Evolutionary conservation across 208 protist genomes (phyloP), one percentile per base, ranked within the genome.

Genomic region (Trypanosoma vivax): DNA sequence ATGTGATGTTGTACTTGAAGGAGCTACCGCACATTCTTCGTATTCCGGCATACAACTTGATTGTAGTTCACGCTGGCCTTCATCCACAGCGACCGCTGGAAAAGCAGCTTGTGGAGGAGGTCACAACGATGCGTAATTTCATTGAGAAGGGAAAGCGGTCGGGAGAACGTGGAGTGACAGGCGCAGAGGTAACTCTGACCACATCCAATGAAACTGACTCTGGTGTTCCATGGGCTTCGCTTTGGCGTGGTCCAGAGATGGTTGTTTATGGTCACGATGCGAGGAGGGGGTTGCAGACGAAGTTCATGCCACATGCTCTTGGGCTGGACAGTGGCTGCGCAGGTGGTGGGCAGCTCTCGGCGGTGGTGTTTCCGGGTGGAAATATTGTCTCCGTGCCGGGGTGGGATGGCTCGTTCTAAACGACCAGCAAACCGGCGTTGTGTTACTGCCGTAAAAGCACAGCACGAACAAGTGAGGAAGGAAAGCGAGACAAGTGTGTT

Each of bases 191-290:
- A 25, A 25, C 31, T 33, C 59, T 82, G 9, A 69, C 69, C 16
- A 46, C 58, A 11, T 47, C 83, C 19, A 72, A 83, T 40, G 50
- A 57, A 14, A 45, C 25, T 16, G 51, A 47, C 18, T 18, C 61
- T 1, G 77, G 76, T 2, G 70, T 65, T 35, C 46, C 65, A 25
- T 85, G 76, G 82, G 60, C 71, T 6, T 51, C 48, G 47, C 45
- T 69, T 51, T 90, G 68, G 67, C 42, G 45, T 2, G 54, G 52
- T 14, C 53, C 35, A 24, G 57, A 56, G 18, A 79, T 60, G 0
- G 53, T 84, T 23, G 52, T 72, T 3, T 95, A 79, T 66, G 88
- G 83, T 7, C 88, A 92, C 51, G 82, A 95, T 50, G 83, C 83
- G 38, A 74, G 81, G 42, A 50, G 76, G 2, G 50, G 66, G 11